These are phyloP conservation scores for Corylus americana DNA, from an alignment of 306 rosid genomes.

Conservation along the genomic window DNA sequence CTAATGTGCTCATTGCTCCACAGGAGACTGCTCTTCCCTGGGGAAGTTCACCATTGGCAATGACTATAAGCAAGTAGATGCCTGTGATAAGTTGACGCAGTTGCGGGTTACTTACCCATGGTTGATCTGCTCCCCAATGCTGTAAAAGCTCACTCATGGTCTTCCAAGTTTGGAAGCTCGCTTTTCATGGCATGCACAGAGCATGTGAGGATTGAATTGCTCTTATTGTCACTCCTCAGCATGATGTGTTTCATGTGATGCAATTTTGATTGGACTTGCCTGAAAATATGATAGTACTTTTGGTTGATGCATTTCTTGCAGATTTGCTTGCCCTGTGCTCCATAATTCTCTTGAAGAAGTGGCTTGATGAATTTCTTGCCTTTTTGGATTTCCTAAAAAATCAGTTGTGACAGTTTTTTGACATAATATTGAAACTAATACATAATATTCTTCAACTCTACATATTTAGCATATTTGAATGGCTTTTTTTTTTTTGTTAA, in stretches of 20 bases:
- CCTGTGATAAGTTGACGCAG: background rate
- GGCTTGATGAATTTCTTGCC: too few relatives aligned
- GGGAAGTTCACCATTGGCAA: slow-evolving; percentile 7
- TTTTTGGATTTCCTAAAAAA: background rate
- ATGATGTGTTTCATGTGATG: background rate
- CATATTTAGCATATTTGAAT: too few relatives aligned
- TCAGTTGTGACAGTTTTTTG: background rate
- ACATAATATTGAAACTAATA: background rate
- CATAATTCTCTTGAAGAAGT: too few relatives aligned
- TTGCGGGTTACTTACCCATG: background rate
- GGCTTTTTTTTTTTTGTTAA: too few relatives aligned
- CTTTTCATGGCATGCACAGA: background rate
- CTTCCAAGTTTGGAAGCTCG: background rate
- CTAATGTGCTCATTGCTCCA: background rate
- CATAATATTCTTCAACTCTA: too few relatives aligned
- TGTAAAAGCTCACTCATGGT: background rate
- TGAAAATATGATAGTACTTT: background rate
- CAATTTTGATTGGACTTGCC: slow-evolving; percentile 1
- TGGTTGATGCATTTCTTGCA: background rate
- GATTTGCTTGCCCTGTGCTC: background rate
- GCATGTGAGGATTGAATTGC: background rate
- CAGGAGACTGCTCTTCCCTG: background rate
- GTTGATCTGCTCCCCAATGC: slow-evolving; percentile 3
- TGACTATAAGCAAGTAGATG: background rate
- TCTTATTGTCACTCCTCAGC: background rate